phyloP scores from a whole-genome alignment of 208 protist species.

The Strigomonas culicis region DNA sequence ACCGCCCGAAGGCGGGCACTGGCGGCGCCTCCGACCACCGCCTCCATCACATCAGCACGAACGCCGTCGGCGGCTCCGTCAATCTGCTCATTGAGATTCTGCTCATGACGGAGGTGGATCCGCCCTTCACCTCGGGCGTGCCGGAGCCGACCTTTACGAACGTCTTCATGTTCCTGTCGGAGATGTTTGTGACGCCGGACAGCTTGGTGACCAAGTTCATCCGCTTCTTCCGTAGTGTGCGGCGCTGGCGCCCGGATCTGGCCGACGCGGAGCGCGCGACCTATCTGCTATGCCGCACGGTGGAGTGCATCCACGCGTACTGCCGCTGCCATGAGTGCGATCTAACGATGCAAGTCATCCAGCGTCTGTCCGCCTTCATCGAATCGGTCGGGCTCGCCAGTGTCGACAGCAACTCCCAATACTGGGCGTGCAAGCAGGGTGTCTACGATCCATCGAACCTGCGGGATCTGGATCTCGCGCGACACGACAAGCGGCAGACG shows the following conservation, averaged over 20 bases:
- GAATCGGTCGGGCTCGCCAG: slow-evolving; percentile 23
- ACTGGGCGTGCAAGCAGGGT: slow-evolving; percentile 22
- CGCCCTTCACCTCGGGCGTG: slow-evolving; percentile 45
- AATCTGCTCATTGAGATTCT: slow-evolving; percentile 60
- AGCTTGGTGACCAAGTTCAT: slow-evolving; percentile 57
- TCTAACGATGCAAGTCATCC: slow-evolving; percentile 35
- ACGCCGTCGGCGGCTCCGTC: slow-evolving; percentile 46
- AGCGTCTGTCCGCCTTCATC: slow-evolving; percentile 39
- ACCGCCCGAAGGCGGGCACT: neutral
- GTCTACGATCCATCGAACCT: slow-evolving; percentile 7
- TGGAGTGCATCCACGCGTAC: slow-evolving; percentile 59
- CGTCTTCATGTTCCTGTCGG: slow-evolving; percentile 53
- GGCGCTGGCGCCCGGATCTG: slow-evolving; percentile 10
- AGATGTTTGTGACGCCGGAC: slow-evolving; percentile 55
- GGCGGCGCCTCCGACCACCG: neutral
- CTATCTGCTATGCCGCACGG: slow-evolving; percentile 44
- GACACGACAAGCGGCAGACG: neutral
- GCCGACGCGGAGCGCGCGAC: slow-evolving; percentile 19
- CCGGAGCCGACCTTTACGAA: slow-evolving; percentile 60
- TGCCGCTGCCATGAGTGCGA: slow-evolving; percentile 57
- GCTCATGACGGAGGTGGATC: slow-evolving; percentile 45
- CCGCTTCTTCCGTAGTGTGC: slow-evolving; percentile 52
- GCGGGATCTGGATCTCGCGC: slow-evolving; percentile 4
- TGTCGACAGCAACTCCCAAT: slow-evolving; percentile 1
- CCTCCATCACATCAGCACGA: neutral